A percentile compares a stretch with the other conserved stretches of the same genome.
Evolutionary conservation across 768 basidiomycete genomes (phyloP).

Genomic region (Dentipellis sp.): DNA sequence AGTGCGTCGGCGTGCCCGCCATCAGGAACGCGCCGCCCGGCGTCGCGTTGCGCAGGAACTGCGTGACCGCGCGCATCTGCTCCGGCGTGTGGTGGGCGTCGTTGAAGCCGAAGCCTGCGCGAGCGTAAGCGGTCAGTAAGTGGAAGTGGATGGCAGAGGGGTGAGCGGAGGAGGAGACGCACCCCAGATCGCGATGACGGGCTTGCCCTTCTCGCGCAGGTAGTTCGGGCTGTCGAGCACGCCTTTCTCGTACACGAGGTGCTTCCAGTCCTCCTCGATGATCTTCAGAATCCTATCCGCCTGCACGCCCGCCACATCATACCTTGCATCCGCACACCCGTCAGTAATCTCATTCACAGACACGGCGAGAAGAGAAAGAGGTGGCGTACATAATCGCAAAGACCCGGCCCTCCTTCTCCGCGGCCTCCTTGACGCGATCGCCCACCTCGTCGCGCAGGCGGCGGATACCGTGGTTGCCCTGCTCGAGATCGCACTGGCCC

Average conservation of each 20-base stretch:
- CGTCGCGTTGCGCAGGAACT: constrained; percentile 49
- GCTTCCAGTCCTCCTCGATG: constrained; percentile 64
- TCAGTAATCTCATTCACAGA: background rate
- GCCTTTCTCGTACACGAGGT: constrained; percentile 52
- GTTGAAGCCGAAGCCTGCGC: constrained; percentile 61
- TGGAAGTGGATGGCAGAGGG: background rate
- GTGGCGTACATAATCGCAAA: constrained; percentile 72
- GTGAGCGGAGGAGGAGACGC: constrained; percentile 2
- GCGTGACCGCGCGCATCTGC: constrained; percentile 43
- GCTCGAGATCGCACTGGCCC: constrained; percentile 51
- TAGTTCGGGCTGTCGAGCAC: constrained; percentile 68
- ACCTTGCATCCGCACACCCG: constrained; percentile 35
- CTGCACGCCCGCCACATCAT: constrained; percentile 74
- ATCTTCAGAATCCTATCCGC: constrained; percentile 58
- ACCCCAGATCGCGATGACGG: constrained; percentile 75
- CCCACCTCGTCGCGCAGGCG: constrained; percentile 67
- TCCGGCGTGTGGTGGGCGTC: constrained; percentile 53
- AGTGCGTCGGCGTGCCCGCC: constrained; percentile 62
- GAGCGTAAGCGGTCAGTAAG: background rate
- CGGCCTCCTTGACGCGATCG: constrained; percentile 61
- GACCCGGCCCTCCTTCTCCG: constrained; percentile 72
- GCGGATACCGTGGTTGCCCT: constrained; percentile 44
- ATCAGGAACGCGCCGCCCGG: constrained; percentile 71
- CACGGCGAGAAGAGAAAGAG: background rate
- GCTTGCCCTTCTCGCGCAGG: constrained; percentile 56